Conservation (phyloP, 768 basidiomycete species). For the Tricholoma bakamatsutake region DNA sequence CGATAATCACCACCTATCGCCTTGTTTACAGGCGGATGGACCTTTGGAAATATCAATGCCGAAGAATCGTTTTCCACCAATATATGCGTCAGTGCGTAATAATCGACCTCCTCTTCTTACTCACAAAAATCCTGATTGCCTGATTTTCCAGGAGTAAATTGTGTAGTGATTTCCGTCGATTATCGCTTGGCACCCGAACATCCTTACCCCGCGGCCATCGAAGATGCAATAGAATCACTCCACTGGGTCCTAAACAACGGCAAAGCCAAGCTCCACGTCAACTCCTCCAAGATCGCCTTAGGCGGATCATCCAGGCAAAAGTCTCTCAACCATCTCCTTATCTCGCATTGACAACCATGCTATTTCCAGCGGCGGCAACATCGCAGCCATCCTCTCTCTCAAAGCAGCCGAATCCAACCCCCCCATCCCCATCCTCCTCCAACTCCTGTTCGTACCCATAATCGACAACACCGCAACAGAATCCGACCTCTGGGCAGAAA, state of each 20-base stretch:
- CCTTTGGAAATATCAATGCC: conserved; percentile 56
- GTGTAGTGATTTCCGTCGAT: conserved; percentile 60
- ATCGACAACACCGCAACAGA: conserved; percentile 61
- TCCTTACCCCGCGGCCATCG: conserved; percentile 64
- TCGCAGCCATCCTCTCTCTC: conserved; percentile 60
- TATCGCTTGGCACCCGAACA: conserved; percentile 71
- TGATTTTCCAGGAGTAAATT: conserved; percentile 35
- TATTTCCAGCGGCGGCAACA: conserved; percentile 73
- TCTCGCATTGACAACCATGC: too few species aligned
- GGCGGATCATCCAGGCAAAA: conserved; percentile 68
- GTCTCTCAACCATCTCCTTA: not conserved
- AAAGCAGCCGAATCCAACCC: conserved; percentile 47
- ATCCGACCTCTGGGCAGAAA: conserved; percentile 48
- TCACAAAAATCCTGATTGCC: not conserved
- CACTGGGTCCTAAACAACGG: conserved; percentile 55
- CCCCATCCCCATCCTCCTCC: conserved; percentile 51
- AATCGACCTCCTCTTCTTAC: not conserved
- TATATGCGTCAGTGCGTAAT: conserved; percentile 47
- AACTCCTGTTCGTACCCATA: conserved; percentile 69
- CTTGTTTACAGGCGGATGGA: conserved; percentile 59
- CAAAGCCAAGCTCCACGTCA: conserved; percentile 35
- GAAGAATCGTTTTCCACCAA: conserved; percentile 59
- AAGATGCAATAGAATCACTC: conserved; percentile 64
- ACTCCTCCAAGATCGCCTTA: conserved; percentile 53
- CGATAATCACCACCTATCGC: not conserved